Evolutionary conservation across 306 rosid genomes (phyloP).

Genomic region (Fragaria iinumae): DNA sequence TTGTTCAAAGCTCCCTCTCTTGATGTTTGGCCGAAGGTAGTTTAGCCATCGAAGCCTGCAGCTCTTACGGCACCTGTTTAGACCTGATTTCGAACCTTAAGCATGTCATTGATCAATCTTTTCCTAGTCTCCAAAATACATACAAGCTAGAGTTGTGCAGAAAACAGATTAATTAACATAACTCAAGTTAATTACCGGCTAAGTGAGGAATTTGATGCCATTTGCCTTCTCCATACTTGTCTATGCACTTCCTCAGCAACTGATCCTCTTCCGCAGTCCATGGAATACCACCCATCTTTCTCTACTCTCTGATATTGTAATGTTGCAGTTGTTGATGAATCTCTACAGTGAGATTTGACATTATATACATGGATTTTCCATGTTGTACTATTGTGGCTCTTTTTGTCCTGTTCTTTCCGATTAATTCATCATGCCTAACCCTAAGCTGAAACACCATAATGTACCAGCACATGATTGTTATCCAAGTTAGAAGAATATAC

Average conservation of each 20-base stretch:
- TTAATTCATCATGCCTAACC: background rate
- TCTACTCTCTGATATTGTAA: background rate
- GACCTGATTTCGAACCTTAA: constrained; percentile 26
- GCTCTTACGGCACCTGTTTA: constrained; percentile 62
- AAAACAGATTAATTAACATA: background rate
- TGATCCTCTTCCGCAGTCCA: constrained; percentile 68
- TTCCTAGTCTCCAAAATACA: background rate
- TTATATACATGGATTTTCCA: background rate
- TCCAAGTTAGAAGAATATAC: constrained; percentile 13
- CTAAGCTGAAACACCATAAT: background rate
- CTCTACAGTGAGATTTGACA: background rate
- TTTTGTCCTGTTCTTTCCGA: background rate
- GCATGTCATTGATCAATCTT: background rate
- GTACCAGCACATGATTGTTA: constrained; percentile 1
- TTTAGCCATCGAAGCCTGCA: constrained; percentile 66
- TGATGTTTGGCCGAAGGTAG: constrained; percentile 63
- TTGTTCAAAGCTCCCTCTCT: constrained; percentile 52
- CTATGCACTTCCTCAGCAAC: constrained; percentile 60
- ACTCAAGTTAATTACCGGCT: constrained; percentile 38
- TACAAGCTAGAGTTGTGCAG: background rate
- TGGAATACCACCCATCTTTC: constrained; percentile 67
- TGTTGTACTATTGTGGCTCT: background rate
- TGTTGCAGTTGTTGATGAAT: background rate
- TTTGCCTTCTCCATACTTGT: constrained; percentile 66
- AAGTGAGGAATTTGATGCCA: constrained; percentile 70